Base-by-base conservation (phyloP, 2,329 filamentous ascomycete genomes). In the Ascochyta rabiei region DNA sequence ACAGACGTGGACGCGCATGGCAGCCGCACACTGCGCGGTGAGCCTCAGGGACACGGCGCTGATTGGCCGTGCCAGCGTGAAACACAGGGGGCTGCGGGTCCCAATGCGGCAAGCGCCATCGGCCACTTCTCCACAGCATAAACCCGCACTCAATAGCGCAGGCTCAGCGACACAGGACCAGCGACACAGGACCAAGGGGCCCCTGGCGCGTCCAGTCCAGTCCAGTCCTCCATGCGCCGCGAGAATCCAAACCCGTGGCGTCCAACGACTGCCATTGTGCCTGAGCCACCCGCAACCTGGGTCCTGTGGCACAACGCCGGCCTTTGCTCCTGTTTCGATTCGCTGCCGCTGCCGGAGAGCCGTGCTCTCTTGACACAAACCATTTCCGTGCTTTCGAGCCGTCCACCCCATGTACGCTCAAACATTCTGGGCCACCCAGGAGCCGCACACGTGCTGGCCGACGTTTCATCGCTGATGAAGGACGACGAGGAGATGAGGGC, bases 1-100 rank as follows among this genome's bases (percentile, higher is more conserved):
- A 47, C 45, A 24, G 26, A 24, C 21, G 33, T 43, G 33, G 40
- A 53, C 53, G 44, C 30, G 31, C 38, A 52, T 13, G 26, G 35
- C 24, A 18, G 38, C 42, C 28, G 9, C 26, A 45, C 28, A 21
- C 28, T 21, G 9, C 10, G 24, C 39, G 51, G 59, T 34, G 35
- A 45, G 45, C 56, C 45, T 40, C 49, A 57, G 44, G 39, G 49
- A 28, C 24, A 40, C 5, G 13, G 19, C 26, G n/a, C 38, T 62
- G 55, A 62, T 66, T 65, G 62, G 64, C 52, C 39, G 24, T 9
- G 4, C 31, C 15, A 24, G 42, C 35, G 54, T 65, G 62, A 67
- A 67, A 67, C 64, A 56, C 12, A 26, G 42, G 26, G 56, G 49
- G 49, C 34, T 56, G 55, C 58, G 44, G 41, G n/a, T 21, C 61